Base-by-base conservation (phyloP, 2,329 filamentous ascomycete species). In the Fusarium albosuccineum region DNA sequence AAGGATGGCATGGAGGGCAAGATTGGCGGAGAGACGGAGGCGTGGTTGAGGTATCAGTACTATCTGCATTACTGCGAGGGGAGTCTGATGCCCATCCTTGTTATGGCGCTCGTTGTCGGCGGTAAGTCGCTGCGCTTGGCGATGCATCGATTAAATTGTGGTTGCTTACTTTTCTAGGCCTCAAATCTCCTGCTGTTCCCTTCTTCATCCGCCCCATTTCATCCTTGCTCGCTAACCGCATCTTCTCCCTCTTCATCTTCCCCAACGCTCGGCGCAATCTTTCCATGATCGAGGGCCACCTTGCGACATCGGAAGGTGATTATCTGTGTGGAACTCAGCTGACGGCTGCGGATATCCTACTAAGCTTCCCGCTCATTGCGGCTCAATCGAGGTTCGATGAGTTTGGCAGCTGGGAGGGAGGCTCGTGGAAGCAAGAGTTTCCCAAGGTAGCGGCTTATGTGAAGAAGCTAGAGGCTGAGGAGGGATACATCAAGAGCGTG, bases 21-120 rank as follows among this genome's bases (percentile, higher is more conserved):
- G 70, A 66, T 87, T 10, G 85, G 85, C 14, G 87, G 87, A 26
- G 87, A 90, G 81, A 89, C 86, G 30, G 85, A 89, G 73, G 82
- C 81, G 61, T 89, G 84, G 82, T 75, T 88, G 76, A 82, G 87
- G 50, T 88, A 84, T 75, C 82, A 85, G 74, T 92, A 93, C 75
- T 88, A 88, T 69, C 87, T 97, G 84, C 91, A 97, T 76, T 97
- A 94, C 78, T 85, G 88, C 6, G 95, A 97, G 80, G 95, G 94
- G 10, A 92, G 87, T 63, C 80, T 97, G 64, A 96, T 97, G 90
- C 86, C 88, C 1, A 82, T 89, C 48, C 77, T 96, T 65, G 79
- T 94, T 1, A 78, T 92, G 64, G 80, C 83, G 13, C 75, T 96
- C 14, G 79, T 97, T 27, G 81, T 91, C 11, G 74, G 73, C 5